Conservation (phyloP, 1,139 yeast species). For the Starmera stellimalicola region DNA sequence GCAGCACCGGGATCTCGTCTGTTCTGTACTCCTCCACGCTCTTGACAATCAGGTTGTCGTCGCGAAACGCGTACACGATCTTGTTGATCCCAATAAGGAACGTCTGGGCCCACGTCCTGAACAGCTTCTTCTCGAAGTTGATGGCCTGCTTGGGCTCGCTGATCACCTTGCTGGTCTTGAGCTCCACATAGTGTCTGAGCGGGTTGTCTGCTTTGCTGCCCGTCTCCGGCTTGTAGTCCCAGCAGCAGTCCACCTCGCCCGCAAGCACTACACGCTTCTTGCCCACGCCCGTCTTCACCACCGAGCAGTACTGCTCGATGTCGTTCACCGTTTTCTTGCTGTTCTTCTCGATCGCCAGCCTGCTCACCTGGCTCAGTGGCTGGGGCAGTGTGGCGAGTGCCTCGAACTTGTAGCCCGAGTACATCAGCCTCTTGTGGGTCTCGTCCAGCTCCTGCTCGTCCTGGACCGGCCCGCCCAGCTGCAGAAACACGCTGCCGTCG, state of each 20-base stretch:
- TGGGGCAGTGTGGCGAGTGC: slow-evolving; percentile 61
- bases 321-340: slow-evolving; percentile 49
- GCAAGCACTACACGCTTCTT: slow-evolving; percentile 59
- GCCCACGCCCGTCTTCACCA: slow-evolving; percentile 81
- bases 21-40: slow-evolving; percentile 70
- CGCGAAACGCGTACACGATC: slow-evolving; percentile 80
- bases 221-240: slow-evolving; percentile 48
- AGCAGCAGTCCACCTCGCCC: slow-evolving; percentile 87
- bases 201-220: slow-evolving; percentile 30
- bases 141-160: slow-evolving; percentile 41
- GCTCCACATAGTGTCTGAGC: slow-evolving; percentile 71
- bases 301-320: slow-evolving; percentile 68
- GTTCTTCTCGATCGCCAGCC: slow-evolving; percentile 61
- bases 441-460: slow-evolving; percentile 18
- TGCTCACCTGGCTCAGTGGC: slow-evolving; percentile 64
- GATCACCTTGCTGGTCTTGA: slow-evolving; percentile 62
- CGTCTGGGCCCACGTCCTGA: slow-evolving; percentile 88
- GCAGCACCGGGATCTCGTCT: slow-evolving; percentile 62
- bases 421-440: slow-evolving; percentile 42
- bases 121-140: slow-evolving; percentile 63
- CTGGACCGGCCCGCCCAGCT: slow-evolving; percentile 37
- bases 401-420: slow-evolving; percentile 82
- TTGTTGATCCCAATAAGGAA: slow-evolving; percentile 76
- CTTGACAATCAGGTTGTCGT: slow-evolving; percentile 51
- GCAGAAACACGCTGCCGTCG: slow-evolving; percentile 84